Base-by-base conservation (phyloP, 1,139 yeast species). In the Zygoascus sp. region DNA sequence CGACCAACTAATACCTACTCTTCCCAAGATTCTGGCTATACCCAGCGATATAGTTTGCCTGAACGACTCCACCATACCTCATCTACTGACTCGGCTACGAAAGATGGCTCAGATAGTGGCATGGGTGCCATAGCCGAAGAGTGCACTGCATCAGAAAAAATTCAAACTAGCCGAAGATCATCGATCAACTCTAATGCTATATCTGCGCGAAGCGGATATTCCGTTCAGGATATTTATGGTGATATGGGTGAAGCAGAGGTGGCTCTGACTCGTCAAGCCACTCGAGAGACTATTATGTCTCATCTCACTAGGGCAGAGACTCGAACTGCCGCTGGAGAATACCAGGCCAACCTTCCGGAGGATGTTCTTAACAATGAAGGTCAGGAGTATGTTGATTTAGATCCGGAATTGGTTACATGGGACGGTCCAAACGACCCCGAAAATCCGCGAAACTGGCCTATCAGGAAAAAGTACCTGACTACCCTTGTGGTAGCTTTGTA, bases 381-480 rank as follows among this genome's bases (percentile, higher is more conserved):
- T 16, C 68, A 66, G 10, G 82, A 77, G 53, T 78, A 74, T 53
- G 60, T 65, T 21, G 67, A 66, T 2, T 58, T 76, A 5, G 86
- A 81, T 55, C 85, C 83, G 0, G 85, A 80, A 56, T 63, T 80
- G 38, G 80, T 81, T 3, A 74, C 83, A 1, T 81, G 85, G 85
- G 82, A 80, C 36, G 79, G 80, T 3, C 72, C 69, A 2, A 74
- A 77, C 49, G 87, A 81, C 57, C 81, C 83, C 0, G 65, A 65
- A 17, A 74, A 75, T 54, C 85, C 88, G 28, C 65, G 84, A 50
- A 81, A 81, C 62, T 81, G 86, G 86, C 27, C 73, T 0, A 13
- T 51, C 0, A 16, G 46, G 0, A 57, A 65, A 30, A 80, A 80
- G 56, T 61, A 72, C 56, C 48, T 63, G 16, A 74, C 75, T 45